A percentile compares a stretch with the other conserved stretches of the same genome.
phyloP scores from a whole-genome alignment of 2,329 filamentous ascomycete genomes.

The Talaromyces sp. region DNA sequence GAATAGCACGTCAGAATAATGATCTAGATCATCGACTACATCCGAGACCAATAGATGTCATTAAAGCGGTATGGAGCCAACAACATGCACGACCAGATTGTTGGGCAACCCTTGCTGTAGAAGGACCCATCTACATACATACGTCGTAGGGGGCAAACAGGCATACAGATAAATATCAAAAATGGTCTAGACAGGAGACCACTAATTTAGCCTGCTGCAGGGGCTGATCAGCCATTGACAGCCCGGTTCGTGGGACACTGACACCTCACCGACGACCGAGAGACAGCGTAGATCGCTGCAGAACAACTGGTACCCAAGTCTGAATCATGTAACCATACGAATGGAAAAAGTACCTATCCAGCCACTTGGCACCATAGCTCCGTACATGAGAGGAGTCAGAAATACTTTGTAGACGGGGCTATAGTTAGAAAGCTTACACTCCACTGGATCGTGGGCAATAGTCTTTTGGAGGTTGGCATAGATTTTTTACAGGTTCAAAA shows the following conservation, averaged over 20 bases:
- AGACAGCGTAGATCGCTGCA: background rate
- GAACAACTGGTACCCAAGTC: constrained; percentile 1
- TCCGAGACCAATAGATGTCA: too few relatives aligned
- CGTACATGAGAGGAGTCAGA: background rate
- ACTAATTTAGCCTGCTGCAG: background rate
- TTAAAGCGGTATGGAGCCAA: too few relatives aligned
- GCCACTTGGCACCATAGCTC: background rate
- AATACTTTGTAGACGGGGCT: too few relatives aligned
- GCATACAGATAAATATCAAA: too few relatives aligned
- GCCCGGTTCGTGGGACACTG: background rate
- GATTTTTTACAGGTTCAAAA: background rate
- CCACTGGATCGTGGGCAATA: background rate
- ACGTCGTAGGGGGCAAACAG: background rate
- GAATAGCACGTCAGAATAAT: too few relatives aligned
- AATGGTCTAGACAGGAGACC: background rate
- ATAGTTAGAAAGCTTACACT: background rate
- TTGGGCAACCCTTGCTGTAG: background rate
- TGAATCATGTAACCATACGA: background rate
- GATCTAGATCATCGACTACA: too few relatives aligned
- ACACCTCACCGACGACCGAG: background rate
- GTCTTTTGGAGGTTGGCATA: background rate
- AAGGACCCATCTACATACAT: background rate
- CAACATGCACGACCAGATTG: too few relatives aligned
- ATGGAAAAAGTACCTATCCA: background rate
- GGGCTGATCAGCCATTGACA: background rate